A percentile compares a stretch with the other conserved stretches of the same genome.
phyloP scores from a whole-genome alignment of 2,329 filamentous ascomycete genomes.

The Phoma sp. region DNA sequence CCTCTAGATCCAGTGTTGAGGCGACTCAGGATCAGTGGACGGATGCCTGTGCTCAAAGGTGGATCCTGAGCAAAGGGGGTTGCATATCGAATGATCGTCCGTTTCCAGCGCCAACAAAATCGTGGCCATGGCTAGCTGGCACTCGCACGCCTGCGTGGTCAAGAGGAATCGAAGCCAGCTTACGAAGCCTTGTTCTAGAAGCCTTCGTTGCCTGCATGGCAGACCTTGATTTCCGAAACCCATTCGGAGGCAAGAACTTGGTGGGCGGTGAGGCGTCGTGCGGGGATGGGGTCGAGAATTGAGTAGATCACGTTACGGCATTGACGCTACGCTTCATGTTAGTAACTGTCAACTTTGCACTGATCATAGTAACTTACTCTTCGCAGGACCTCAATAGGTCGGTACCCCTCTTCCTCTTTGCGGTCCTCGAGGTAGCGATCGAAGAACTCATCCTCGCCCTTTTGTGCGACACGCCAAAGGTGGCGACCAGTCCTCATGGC shows the following conservation, averaged over 20 bases:
- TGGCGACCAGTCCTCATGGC: conserved; percentile 97
- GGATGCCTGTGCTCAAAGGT: conserved; percentile 8
- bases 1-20: conserved; percentile 27
- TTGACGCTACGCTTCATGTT: conserved; percentile 70
- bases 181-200: conserved; percentile 61
- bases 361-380: conserved; percentile 69
- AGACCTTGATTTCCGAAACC: conserved; percentile 97
- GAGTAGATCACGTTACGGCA: conserved; percentile 99
- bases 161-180: conserved; percentile 19
- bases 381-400: conserved; percentile 93
- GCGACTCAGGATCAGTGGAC: conserved; percentile 16
- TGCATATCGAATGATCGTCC: conserved; percentile 15
- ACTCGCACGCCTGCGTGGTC: conserved; percentile 24
- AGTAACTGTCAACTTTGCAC: conserved; percentile 16
- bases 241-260: conserved; percentile 98
- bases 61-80: conserved; percentile 18
- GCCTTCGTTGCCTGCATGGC: conserved; percentile 95
- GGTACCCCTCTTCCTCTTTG: conserved; percentile 93
- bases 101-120: conserved; percentile 17
- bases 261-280: conserved; percentile 89
- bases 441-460: conserved; percentile 97
- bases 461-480: conserved; percentile 95
- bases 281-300: conserved; percentile 93
- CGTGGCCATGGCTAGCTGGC: background rate
- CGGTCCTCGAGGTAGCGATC: conserved; percentile 91